phyloP scores from a whole-genome alignment of 305 asterid genomes.

The Fraxinus xanthoxyloides region DNA sequence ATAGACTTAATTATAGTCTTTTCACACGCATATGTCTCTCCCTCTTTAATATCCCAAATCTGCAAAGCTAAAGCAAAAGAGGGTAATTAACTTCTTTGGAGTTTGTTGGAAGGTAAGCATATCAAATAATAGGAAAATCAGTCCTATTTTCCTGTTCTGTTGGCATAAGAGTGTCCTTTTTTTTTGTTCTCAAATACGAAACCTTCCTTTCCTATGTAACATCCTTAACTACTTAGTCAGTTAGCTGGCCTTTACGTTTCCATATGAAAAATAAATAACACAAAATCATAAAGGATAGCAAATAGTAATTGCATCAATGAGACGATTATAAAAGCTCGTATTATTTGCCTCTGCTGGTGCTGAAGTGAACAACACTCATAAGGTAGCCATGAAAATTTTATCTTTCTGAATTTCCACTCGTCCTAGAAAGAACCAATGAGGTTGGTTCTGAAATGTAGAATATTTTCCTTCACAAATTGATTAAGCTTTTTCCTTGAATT shows the following conservation, averaged over 20 bases:
- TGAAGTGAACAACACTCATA: not conserved
- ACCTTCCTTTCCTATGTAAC: not conserved
- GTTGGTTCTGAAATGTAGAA: not conserved
- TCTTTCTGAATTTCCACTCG: not conserved
- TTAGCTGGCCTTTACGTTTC: conserved; percentile 33
- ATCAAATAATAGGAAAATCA: not conserved
- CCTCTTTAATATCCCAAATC: not conserved
- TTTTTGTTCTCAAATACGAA: not conserved
- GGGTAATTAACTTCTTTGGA: not conserved
- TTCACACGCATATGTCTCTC: not conserved
- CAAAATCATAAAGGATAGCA: not conserved
- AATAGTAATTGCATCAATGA: not conserved
- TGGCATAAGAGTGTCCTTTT: too few relatives aligned
- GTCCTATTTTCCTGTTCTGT: not conserved
- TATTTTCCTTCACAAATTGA: not conserved
- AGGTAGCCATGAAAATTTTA: not conserved
- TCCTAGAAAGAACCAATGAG: not conserved
- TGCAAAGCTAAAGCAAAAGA: not conserved
- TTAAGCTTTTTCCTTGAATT: not conserved
- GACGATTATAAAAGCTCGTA: not conserved
- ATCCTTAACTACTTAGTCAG: conserved; percentile 16
- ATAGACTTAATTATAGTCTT: not conserved
- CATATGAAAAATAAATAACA: not conserved
- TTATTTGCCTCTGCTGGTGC: not conserved
- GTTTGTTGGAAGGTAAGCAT: not conserved